Conservation (phyloP, 768 basidiomycete species). For the Infundibulicybe gibba region DNA sequence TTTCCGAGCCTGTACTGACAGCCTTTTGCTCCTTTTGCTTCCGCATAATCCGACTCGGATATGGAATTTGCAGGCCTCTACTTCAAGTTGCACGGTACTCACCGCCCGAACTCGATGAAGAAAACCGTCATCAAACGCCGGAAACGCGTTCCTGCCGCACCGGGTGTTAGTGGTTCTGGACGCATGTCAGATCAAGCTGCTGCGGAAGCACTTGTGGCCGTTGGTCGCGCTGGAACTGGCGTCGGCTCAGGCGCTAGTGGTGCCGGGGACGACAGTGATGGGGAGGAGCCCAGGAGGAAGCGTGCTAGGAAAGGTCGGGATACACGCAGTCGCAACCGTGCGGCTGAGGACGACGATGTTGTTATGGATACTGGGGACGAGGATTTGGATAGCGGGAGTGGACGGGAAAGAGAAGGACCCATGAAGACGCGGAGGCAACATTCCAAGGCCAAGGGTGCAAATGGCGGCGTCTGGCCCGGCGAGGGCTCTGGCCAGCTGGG, state of each 20-base stretch:
- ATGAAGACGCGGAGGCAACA: constrained; percentile 16
- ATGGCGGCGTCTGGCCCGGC: constrained; percentile 18
- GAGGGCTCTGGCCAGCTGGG: constrained; percentile 3
- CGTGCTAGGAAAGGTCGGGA: constrained; percentile 38
- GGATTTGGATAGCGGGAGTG: background rate
- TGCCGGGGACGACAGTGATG: constrained; percentile 37
- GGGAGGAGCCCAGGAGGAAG: constrained; percentile 57
- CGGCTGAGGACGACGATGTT: constrained; percentile 42
- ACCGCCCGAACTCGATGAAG: constrained; percentile 98
- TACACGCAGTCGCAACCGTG: constrained; percentile 5
- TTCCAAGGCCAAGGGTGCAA: constrained; percentile 4
- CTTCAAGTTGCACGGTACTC: constrained; percentile 96
- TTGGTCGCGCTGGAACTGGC: constrained; percentile 51
- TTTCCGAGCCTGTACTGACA: no score
- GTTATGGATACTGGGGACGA: constrained; percentile 41
- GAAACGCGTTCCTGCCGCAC: constrained; percentile 94
- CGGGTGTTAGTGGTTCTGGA: constrained; percentile 31
- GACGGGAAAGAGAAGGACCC: constrained; percentile 25
- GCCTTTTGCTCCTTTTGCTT: no score
- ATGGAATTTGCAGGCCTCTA: constrained; percentile 88
- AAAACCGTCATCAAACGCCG: constrained; percentile 98
- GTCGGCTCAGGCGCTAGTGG: constrained; percentile 34
- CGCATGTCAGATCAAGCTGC: constrained; percentile 81
- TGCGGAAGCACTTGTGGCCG: constrained; percentile 84
- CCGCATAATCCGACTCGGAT: no score